Evolutionary conservation across 2,329 filamentous ascomycete species (phyloP).

Genomic region (Paraphoma sp.): DNA sequence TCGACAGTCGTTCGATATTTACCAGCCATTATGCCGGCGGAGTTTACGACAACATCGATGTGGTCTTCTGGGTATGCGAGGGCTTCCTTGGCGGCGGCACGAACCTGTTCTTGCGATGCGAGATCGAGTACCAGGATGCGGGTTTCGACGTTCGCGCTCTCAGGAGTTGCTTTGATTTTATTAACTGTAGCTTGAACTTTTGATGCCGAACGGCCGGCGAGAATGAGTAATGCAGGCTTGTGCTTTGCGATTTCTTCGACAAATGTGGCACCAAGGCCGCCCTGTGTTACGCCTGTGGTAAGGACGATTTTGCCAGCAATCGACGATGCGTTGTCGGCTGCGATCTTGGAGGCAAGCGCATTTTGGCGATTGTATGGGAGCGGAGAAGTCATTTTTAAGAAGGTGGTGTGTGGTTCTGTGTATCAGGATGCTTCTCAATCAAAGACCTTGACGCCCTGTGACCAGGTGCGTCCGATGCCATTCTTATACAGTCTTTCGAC

Average conservation of each 20-base stretch:
- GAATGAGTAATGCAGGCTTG: conserved; percentile 35
- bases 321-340: conserved; percentile 50
- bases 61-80: conserved; percentile 31
- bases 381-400: neutral
- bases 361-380: conserved; percentile 30
- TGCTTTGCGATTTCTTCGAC: conserved; percentile 36
- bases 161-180: conserved; percentile 35
- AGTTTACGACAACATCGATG: conserved; percentile 55
- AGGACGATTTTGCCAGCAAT: conserved; percentile 53
- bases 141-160: conserved; percentile 42
- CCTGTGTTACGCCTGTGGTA: conserved; percentile 57
- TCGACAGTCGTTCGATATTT: conserved; percentile 36
- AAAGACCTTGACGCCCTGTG: too few species aligned
- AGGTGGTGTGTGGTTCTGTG: too few species aligned
- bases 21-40: conserved; percentile 48
- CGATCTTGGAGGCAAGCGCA: conserved; percentile 41
- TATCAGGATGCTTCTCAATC: too few species aligned
- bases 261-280: conserved; percentile 37
- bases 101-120: conserved; percentile 41
- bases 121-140: conserved; percentile 47
- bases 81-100: conserved; percentile 43
- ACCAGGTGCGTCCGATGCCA: too few species aligned
- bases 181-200: conserved; percentile 52
- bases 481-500: too few species aligned
- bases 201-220: conserved; percentile 50